Evolutionary conservation across 169 alveolate species (phyloP).

Genomic region (Toxoplasma gondii): DNA sequence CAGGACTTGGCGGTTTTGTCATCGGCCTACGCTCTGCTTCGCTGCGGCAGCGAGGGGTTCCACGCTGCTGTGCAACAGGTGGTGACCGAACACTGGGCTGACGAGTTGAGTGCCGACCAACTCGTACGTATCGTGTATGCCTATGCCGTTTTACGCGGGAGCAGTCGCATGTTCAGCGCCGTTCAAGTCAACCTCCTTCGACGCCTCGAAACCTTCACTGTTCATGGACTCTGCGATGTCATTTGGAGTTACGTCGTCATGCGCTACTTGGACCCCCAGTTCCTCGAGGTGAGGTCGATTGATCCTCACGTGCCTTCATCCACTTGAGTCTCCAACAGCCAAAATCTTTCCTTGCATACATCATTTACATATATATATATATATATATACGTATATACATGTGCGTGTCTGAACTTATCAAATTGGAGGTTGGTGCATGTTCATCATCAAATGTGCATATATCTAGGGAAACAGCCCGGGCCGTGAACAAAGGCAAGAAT

Average conservation of each 20-base stretch:
- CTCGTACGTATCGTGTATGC: slow-evolving; percentile 8
- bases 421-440: too few species aligned
- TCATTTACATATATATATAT: not conserved
- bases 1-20: slow-evolving; percentile 23
- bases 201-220: slow-evolving; percentile 52
- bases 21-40: slow-evolving; percentile 20
- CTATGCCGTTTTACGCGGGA: slow-evolving; percentile 55
- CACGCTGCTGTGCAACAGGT: slow-evolving; percentile 35
- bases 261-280: slow-evolving; percentile 54
- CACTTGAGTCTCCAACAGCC: not conserved
- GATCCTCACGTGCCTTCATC: too few species aligned
- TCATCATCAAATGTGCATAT: too few species aligned
- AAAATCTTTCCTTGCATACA: not conserved
- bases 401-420: too few species aligned
- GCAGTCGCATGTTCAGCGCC: slow-evolving; percentile 55
- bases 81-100: slow-evolving; percentile 13
- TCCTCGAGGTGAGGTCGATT: slow-evolving; percentile 48
- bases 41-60: slow-evolving; percentile 43
- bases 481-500: too few species aligned
- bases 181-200: slow-evolving; percentile 48
- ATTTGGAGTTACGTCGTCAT: slow-evolving; percentile 63
- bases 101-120: slow-evolving; percentile 15
- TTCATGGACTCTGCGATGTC: slow-evolving; percentile 67
- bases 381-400: too few species aligned
- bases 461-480: too few species aligned